Percentiles rank a stretch among this genome's conserved stretches.
These are phyloP conservation scores for Talaromyces stipitatus DNA, from an alignment of 495 filamentous ascomycete genomes.

Conservation along the genomic window DNA sequence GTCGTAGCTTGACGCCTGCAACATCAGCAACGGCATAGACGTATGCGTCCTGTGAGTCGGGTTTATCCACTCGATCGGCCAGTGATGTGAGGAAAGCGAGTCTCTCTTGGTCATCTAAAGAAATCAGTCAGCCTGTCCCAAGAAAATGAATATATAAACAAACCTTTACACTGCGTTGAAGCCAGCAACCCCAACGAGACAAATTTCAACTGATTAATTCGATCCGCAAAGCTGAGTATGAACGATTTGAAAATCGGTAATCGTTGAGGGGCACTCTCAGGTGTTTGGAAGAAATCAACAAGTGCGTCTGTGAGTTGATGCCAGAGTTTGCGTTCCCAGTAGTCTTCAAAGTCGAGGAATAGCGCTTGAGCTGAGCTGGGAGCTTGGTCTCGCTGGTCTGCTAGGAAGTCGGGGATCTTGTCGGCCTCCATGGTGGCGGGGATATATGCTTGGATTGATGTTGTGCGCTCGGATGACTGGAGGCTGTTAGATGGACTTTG, in stretches of 20 bases:
- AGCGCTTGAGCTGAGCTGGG: slow-evolving; percentile 79
- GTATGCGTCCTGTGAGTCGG: slow-evolving; percentile 90
- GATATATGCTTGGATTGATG: background rate
- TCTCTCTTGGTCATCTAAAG: slow-evolving; percentile 75
- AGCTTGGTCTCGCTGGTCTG: slow-evolving; percentile 73
- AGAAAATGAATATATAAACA: slow-evolving; percentile 9
- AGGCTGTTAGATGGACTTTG: background rate
- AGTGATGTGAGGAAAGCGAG: slow-evolving; percentile 79
- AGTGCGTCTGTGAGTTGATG: slow-evolving; percentile 92
- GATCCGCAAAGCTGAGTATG: slow-evolving; percentile 90
- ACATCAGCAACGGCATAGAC: slow-evolving; percentile 88
- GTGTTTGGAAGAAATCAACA: slow-evolving; percentile 79
- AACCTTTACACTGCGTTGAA: slow-evolving; percentile 80
- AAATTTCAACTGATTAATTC: slow-evolving; percentile 98
- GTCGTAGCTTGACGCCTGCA: slow-evolving; percentile 77
- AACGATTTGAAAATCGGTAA: slow-evolving; percentile 89
- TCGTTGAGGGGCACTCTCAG: slow-evolving; percentile 73
- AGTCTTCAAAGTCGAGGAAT: slow-evolving; percentile 91
- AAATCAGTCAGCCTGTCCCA: background rate
- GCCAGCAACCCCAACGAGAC: slow-evolving; percentile 83
- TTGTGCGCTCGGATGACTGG: background rate
- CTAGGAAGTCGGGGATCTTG: slow-evolving; percentile 85
- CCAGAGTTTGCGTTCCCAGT: slow-evolving; percentile 98
- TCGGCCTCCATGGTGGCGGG: slow-evolving; percentile 64
- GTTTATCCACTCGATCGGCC: slow-evolving; percentile 80